phyloP scores from a whole-genome alignment of 2,329 filamentous ascomycete species.

The Apiospora aurea region DNA sequence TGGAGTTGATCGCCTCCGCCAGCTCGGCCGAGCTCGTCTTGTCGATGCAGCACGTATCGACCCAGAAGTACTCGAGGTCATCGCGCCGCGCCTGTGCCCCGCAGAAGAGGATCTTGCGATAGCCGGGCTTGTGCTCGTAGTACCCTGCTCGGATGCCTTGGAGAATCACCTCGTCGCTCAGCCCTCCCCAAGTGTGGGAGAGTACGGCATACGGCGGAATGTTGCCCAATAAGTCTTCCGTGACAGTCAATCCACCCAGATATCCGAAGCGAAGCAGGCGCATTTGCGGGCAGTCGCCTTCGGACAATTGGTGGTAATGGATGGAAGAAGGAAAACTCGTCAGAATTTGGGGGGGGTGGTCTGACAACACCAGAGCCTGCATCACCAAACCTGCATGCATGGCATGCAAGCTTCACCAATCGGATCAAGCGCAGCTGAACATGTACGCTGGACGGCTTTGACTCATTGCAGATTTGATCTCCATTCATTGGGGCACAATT shows the following conservation, averaged over 20 bases:
- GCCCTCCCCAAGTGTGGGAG: slow-evolving; percentile 19
- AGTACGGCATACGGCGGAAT: slow-evolving; percentile 20
- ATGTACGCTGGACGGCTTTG: not conserved
- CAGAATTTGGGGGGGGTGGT: not conserved
- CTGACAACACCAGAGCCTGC: not conserved
- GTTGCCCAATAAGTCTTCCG: not conserved
- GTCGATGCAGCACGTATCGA: slow-evolving; percentile 24
- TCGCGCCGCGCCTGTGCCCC: slow-evolving; percentile 14
- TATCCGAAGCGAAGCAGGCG: not conserved
- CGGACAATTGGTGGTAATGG: not conserved
- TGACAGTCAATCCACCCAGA: not conserved
- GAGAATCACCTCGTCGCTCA: not conserved
- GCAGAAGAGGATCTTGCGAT: slow-evolving; percentile 21
- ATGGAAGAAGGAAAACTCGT: not conserved
- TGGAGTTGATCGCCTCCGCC: slow-evolving; percentile 23
- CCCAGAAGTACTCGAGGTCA: slow-evolving; percentile 21
- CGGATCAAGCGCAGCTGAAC: not conserved
- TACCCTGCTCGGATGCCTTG: not conserved
- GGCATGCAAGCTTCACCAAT: not conserved
- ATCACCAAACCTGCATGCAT: not conserved
- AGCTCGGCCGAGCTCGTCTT: slow-evolving; percentile 22
- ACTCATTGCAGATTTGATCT: not conserved
- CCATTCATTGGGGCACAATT: not conserved
- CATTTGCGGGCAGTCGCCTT: not conserved
- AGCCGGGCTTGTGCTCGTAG: slow-evolving; percentile 2